phyloP scores from a whole-genome alignment of 257 asterid genomes.

The Scutellaria baicalensis region DNA sequence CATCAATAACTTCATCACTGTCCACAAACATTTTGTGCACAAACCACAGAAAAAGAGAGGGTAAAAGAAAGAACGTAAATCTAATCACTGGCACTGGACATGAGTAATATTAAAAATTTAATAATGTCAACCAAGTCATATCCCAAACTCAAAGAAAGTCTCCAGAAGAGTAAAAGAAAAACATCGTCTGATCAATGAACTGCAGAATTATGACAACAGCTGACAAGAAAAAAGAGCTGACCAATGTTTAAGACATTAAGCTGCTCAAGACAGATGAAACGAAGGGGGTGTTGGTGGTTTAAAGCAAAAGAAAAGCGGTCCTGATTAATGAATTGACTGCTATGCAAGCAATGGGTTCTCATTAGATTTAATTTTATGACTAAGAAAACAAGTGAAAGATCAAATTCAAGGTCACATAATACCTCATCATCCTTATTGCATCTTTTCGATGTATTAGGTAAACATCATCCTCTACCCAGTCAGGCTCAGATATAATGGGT shows the following conservation, averaged over 20 bases:
- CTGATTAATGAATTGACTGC: no score
- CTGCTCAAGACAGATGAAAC: not conserved
- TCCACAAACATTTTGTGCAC: not conserved
- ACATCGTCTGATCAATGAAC: no score
- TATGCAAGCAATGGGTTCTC: not conserved
- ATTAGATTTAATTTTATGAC: not conserved
- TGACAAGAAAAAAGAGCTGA: not conserved
- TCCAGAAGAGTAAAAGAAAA: no score
- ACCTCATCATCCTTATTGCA: slow-evolving; percentile 74
- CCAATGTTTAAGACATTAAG: not conserved
- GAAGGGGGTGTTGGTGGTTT: not conserved
- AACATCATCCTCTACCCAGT: slow-evolving; percentile 82
- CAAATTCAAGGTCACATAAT: not conserved
- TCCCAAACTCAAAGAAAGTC: not conserved
- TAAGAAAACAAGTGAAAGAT: not conserved
- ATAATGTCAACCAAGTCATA: not conserved
- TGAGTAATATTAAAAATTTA: not conserved
- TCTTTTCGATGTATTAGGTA: slow-evolving; percentile 67
- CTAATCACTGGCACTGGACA: not conserved
- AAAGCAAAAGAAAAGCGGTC: not conserved
- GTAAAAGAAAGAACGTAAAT: not conserved
- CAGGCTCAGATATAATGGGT: slow-evolving; percentile 70
- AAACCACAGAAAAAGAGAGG: not conserved
- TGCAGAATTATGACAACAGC: slow-evolving; percentile 6
- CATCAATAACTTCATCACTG: not conserved